Conservation (phyloP, 768 basidiomycete genomes). For the Pulveroboletus sp. region DNA sequence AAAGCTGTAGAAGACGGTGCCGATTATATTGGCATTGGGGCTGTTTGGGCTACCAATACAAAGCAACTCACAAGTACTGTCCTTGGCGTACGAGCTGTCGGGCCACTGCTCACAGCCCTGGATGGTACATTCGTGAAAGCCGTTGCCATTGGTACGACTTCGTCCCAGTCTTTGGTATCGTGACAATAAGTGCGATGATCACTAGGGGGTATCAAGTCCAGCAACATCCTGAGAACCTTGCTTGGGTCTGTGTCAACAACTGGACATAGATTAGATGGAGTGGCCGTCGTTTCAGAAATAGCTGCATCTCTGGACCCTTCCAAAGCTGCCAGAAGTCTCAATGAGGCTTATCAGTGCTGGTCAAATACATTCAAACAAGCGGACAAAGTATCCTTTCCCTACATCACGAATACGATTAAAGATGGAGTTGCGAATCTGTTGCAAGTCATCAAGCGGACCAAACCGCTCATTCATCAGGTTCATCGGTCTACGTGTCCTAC, state of each 20-base stretch:
- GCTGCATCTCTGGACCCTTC: slow-evolving; percentile 57
- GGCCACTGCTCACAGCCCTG: slow-evolving; percentile 58
- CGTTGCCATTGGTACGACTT: slow-evolving; percentile 75
- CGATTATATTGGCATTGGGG: slow-evolving; percentile 87
- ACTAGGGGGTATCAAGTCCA: slow-evolving; percentile 80
- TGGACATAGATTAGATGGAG: slow-evolving; percentile 63
- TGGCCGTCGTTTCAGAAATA: slow-evolving; percentile 89
- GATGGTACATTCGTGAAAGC: slow-evolving; percentile 61
- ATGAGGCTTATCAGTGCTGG: slow-evolving; percentile 35
- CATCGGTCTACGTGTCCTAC: not conserved
- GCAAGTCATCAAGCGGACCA: slow-evolving; percentile 42
- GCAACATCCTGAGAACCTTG: slow-evolving; percentile 70
- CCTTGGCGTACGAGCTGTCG: slow-evolving; percentile 71
- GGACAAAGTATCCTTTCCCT: slow-evolving; percentile 3
- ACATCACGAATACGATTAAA: slow-evolving; percentile 35
- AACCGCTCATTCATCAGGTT: slow-evolving; percentile 82
- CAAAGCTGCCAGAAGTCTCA: slow-evolving; percentile 44
- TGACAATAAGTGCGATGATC: not conserved
- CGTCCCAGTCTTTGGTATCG: not conserved
- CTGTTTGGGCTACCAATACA: slow-evolving; percentile 76
- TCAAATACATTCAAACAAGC: not conserved
- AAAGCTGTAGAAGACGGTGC: slow-evolving; percentile 58
- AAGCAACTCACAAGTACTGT: slow-evolving; percentile 64
- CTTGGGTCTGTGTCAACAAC: slow-evolving; percentile 62
- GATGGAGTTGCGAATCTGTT: slow-evolving; percentile 47